Base-by-base conservation (phyloP, 1,139 yeast species). In the Yamadazyma aaseri region DNA sequence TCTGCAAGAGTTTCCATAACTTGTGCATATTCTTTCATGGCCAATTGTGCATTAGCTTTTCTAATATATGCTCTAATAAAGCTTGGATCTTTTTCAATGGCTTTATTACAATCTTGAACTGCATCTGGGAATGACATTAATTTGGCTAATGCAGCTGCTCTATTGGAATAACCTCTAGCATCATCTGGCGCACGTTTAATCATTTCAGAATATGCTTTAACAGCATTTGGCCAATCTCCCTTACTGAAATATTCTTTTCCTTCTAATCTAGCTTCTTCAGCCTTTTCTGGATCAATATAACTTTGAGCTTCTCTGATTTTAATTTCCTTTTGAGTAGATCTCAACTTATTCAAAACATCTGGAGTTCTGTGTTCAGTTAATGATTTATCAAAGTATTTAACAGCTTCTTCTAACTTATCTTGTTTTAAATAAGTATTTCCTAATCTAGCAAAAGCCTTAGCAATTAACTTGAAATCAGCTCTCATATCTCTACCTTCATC, bases 351-450 rank as follows among this genome's bases (percentile, higher is more conserved):
- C 53, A 94, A 76, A 20, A 86, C 86, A 41, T 90, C 97, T 11
- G 98, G 96, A 17, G 96, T 87, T 69, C 99, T 83, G 65, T 89
- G 96, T 69, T 94, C 99, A 28, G 98, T 94, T 55, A 94, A 74
- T 2, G 97, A 85, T 63, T 86, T 87, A 65, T 90, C 94, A 56
- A 85, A 92, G 58, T 56, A 76, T 53, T 81, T 84, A 42, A 80
- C 82, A 5, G 98, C 97, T 36, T 73, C 70, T 41, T 72, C 65
- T 52, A 83, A 71, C 44, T 92, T 85, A 40, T 78, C 84, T 57
- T 76, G 68, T 65, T 92, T 92, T 56, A 79, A 66, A 63, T 86
- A 86, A 24, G 81, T 65, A 57, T 79, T 83, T 60, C 97, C 98
- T 42, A 89, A 74, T 64, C 98, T 83, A 17, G 95, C 92, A 58